A percentile compares a stretch with the other conserved stretches of the same genome.
These are phyloP conservation scores for Ophiostoma angusticollis DNA, from an alignment of 2,329 filamentous ascomycete species.

Conservation along the genomic window DNA sequence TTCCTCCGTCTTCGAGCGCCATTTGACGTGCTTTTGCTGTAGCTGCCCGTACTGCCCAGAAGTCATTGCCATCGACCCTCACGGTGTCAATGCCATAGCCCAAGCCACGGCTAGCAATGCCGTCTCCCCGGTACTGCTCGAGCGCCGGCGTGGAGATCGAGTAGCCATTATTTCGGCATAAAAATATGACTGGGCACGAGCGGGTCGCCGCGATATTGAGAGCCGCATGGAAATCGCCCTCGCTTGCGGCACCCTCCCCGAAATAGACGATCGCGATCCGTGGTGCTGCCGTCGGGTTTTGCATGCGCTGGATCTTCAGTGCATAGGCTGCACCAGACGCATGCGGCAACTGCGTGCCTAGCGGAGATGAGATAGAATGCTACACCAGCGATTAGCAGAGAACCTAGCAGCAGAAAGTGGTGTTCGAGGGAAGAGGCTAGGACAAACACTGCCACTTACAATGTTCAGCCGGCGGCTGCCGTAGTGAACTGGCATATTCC, in stretches of 20 bases:
- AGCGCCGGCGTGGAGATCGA: slow-evolving; percentile 68
- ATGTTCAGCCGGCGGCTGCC: slow-evolving; percentile 75
- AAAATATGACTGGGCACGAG: slow-evolving; percentile 62
- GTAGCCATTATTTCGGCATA: slow-evolving; percentile 75
- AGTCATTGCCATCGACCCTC: slow-evolving; percentile 70
- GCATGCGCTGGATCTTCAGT: slow-evolving; percentile 56
- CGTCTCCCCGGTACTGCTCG: slow-evolving; percentile 72
- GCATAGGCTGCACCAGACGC: slow-evolving; percentile 68
- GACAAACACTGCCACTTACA: slow-evolving; percentile 32
- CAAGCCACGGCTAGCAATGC: slow-evolving; percentile 62
- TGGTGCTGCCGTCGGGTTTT: slow-evolving; percentile 46
- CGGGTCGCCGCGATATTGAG: slow-evolving; percentile 71
- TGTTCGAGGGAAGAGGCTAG: background rate
- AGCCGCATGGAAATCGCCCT: slow-evolving; percentile 73
- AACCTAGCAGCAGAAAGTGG: background rate
- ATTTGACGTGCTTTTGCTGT: slow-evolving; percentile 59
- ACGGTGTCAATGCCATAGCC: slow-evolving; percentile 80
- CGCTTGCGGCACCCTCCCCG: slow-evolving; percentile 67
- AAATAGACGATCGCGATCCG: slow-evolving; percentile 65
- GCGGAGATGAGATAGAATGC: slow-evolving; percentile 65
- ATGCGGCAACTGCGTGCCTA: slow-evolving; percentile 71
- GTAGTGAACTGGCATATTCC: slow-evolving; percentile 98
- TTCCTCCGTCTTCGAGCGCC: slow-evolving; percentile 68
- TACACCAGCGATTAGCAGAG: slow-evolving; percentile 16
- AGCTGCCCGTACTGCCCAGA: slow-evolving; percentile 62